phyloP scores from a whole-genome alignment of 2,329 filamentous ascomycete genomes.

The Neofusicoccum parvum region DNA sequence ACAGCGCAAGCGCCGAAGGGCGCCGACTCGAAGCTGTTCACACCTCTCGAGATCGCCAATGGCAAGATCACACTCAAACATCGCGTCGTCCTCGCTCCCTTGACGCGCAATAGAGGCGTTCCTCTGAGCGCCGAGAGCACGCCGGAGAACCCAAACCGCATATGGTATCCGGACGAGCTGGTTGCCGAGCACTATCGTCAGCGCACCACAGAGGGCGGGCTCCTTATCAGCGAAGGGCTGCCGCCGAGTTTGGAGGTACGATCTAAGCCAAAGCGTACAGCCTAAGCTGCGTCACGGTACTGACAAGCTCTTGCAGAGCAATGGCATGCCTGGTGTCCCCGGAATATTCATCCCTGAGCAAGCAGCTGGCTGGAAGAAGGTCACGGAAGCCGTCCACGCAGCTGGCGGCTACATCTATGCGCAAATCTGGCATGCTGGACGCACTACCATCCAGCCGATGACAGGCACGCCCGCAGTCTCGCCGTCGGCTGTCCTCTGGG shows the following conservation, averaged over 20 bases:
- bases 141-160: slow-evolving; percentile 50
- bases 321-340: slow-evolving; percentile 37
- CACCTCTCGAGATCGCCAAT: slow-evolving; percentile 35
- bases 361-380: slow-evolving; percentile 53
- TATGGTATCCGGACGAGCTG: slow-evolving; percentile 52
- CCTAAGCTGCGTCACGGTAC: not conserved
- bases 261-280: not conserved
- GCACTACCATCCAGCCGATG: slow-evolving; percentile 44
- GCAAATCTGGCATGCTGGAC: slow-evolving; percentile 53
- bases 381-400: slow-evolving; percentile 54
- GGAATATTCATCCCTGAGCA: slow-evolving; percentile 44
- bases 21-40: slow-evolving; percentile 39
- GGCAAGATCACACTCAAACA: slow-evolving; percentile 41
- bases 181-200: slow-evolving; percentile 58
- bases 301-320: slow-evolving; percentile 6
- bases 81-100: slow-evolving; percentile 43
- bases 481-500: slow-evolving; percentile 49
- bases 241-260: slow-evolving; percentile 49
- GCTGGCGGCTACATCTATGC: slow-evolving; percentile 53
- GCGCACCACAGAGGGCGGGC: slow-evolving; percentile 55
- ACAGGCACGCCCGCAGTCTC: slow-evolving; percentile 42
- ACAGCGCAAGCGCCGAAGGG: not conserved
- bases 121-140: slow-evolving; percentile 48
- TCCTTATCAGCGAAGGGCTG: slow-evolving; percentile 62
- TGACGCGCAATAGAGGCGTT: slow-evolving; percentile 48